Evolutionary conservation across 495 filamentous ascomycete species (phyloP), one percentile per base, ranked within the genome.

Genomic region (Aspergillus bertholletiae): DNA sequence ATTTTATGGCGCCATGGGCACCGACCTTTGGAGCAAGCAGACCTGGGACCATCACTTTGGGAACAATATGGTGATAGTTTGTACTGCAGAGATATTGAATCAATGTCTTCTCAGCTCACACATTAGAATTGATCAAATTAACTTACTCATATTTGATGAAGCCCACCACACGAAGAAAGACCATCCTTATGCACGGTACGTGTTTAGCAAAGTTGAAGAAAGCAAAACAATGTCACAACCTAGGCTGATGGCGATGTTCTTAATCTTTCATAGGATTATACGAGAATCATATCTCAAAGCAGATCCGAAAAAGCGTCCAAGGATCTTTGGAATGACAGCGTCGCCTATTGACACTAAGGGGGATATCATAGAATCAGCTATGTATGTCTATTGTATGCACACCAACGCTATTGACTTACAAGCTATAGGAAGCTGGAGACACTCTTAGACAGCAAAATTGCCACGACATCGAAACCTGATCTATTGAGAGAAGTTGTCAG

Each of bases 101-200:
- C 80, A 87, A 56, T 88, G 86, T 63, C 80, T 98, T n/a, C 78
- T 85, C 49, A 86, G 88, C 61, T 88, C 88, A 0, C 92, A 88
- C 67, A 81, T 97, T 46, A 84, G 69, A 9, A 96, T 98, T 72
- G 73, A 84, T 21, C 81, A 87, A 57, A 89, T 98, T 69, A 98
- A 95, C 64, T 78, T 98, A 7, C 72, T 98, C 20, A 87, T 97
- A 49, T 97, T 97, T 62, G 94, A 98, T 59, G 94, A 98, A 73
- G 94, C 92, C 5, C 94, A 98, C 61, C 94, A 97, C 65, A 86
- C 95, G 2, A 97, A 98, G 67, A 96, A 95, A 62, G 87, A 90
- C 48, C 95, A 98, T 63, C 78, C 90, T 0, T 98, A 96, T 67
- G 92, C 94, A 22, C 79, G 89, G 80, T 79, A 28, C 59, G 62